Conservation (phyloP, 208 protist genomes). For the Acanthamoeba quina region DNA sequence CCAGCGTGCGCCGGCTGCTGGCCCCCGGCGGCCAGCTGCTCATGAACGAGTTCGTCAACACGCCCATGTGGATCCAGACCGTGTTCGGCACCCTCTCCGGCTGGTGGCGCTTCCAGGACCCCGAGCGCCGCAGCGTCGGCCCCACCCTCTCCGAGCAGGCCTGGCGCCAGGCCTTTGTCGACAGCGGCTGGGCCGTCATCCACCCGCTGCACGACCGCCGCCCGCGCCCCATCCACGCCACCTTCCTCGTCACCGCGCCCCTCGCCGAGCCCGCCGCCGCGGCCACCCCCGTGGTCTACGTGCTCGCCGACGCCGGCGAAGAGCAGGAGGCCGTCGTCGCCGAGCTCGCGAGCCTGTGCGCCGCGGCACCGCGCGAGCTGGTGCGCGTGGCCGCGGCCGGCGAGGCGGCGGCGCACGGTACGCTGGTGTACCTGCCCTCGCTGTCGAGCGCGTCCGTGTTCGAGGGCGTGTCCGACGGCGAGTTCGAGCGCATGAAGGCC, state of each 20-base stretch:
- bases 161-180: constrained; percentile 30
- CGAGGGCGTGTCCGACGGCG: constrained; percentile 34
- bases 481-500: constrained; percentile 10
- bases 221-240: neutral
- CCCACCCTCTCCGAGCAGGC: constrained; percentile 14
- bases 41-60: constrained; percentile 70
- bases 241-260: constrained; percentile 24
- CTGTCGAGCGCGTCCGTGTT: neutral
- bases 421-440: neutral
- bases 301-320: neutral
- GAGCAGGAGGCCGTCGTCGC: neutral
- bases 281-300: neutral
- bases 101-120: constrained; percentile 78
- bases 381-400: neutral
- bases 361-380: neutral
- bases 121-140: constrained; percentile 44
- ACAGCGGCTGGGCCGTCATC: constrained; percentile 5
- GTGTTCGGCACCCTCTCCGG: constrained; percentile 76
- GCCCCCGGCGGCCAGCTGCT: constrained; percentile 51
- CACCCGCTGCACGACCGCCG: constrained; percentile 16
- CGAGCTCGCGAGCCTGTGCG: neutral
- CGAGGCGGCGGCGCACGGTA: neutral
- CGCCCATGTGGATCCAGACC: constrained; percentile 59
- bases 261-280: neutral
- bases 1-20: constrained; percentile 50